A percentile compares a stretch with the other conserved stretches of the same genome.
These are phyloP conservation scores for Nicotiana undulata DNA, from an alignment of 257 asterid genomes.

Conservation along the genomic window DNA sequence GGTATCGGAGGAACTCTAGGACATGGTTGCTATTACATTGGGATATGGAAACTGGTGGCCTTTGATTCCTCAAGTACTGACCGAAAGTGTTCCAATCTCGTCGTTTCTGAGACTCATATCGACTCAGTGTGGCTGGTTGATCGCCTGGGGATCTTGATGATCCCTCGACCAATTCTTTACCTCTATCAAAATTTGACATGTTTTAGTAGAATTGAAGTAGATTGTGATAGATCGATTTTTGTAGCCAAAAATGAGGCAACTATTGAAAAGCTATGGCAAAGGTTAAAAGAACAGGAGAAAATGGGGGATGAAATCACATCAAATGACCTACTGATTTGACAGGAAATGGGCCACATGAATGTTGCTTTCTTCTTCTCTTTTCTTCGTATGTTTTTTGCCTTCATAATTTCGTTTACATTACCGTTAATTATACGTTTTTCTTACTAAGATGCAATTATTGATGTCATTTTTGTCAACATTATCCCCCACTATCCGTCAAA, in stretches of 20 bases:
- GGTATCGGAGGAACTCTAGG: slow-evolving; percentile 48
- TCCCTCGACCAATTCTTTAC: slow-evolving; percentile 38
- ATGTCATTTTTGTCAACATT: slow-evolving; percentile 13
- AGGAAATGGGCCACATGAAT: slow-evolving; percentile 61
- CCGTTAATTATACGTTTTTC: slow-evolving; percentile 18
- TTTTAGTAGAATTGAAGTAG: neutral
- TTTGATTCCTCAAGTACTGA: slow-evolving; percentile 58
- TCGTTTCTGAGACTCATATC: slow-evolving; percentile 65
- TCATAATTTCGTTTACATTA: slow-evolving; percentile 1
- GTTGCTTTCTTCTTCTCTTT: slow-evolving; percentile 40
- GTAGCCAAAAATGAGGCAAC: slow-evolving; percentile 21
- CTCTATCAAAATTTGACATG: slow-evolving; percentile 22
- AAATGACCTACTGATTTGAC: slow-evolving; percentile 45
- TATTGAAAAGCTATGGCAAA: slow-evolving; percentile 3
- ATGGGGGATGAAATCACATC: slow-evolving; percentile 40
- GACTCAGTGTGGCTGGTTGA: slow-evolving; percentile 29
- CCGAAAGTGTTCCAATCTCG: slow-evolving; percentile 87
- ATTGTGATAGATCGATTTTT: slow-evolving; percentile 3
- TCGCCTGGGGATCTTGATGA: slow-evolving; percentile 44
- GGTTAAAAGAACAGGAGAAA: slow-evolving; percentile 33
- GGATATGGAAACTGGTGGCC: slow-evolving; percentile 45
- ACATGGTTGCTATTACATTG: slow-evolving; percentile 62
- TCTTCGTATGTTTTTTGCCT: slow-evolving; percentile 6
- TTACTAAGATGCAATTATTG: slow-evolving; percentile 26
- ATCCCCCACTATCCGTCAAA: slow-evolving; percentile 19